These are phyloP conservation scores for Cutaneotrichosporon sp. DNA, from an alignment of 1,284 basidiomycete genomes.

Conservation along the genomic window DNA sequence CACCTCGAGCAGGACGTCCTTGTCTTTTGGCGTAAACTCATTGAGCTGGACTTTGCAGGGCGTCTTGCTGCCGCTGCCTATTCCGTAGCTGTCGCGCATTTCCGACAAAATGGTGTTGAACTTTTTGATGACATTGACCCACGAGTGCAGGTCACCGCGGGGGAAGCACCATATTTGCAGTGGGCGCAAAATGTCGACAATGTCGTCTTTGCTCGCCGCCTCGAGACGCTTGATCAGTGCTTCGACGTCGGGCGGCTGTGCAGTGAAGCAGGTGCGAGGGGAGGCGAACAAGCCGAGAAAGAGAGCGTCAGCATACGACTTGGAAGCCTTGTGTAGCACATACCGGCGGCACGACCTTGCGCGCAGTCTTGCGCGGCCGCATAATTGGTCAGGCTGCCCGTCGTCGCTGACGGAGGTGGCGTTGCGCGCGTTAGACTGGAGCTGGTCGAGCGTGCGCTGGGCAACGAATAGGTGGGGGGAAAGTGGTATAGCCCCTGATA, in stretches of 20 bases:
- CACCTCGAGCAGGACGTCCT: slow-evolving; percentile 72
- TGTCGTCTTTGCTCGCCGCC: slow-evolving; percentile 25
- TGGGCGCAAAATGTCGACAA: slow-evolving; percentile 20
- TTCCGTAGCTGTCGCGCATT: slow-evolving; percentile 68
- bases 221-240: slow-evolving; percentile 32
- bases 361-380: slow-evolving; percentile 39
- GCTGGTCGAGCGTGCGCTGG: neutral
- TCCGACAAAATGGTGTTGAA: slow-evolving; percentile 85
- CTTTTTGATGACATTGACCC: slow-evolving; percentile 91
- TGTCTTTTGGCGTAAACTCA: slow-evolving; percentile 70
- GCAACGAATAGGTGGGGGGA: neutral
- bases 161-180: slow-evolving; percentile 77
- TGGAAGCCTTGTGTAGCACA: neutral
- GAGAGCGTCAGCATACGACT: neutral
- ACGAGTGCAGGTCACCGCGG: slow-evolving; percentile 92
- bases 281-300: neutral
- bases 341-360: slow-evolving; percentile 35
- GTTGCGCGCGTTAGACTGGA: neutral
- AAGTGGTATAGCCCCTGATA: neutral
- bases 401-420: no score
- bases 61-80: slow-evolving; percentile 20
- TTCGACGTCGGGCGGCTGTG: slow-evolving; percentile 32
- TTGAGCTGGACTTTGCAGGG: slow-evolving; percentile 59
- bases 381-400: slow-evolving; percentile 15
- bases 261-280: neutral